A percentile compares a stretch with the other conserved stretches of the same genome.
phyloP scores from a whole-genome alignment of 164 flowering plant genomes.

The Protea cynaroides region DNA sequence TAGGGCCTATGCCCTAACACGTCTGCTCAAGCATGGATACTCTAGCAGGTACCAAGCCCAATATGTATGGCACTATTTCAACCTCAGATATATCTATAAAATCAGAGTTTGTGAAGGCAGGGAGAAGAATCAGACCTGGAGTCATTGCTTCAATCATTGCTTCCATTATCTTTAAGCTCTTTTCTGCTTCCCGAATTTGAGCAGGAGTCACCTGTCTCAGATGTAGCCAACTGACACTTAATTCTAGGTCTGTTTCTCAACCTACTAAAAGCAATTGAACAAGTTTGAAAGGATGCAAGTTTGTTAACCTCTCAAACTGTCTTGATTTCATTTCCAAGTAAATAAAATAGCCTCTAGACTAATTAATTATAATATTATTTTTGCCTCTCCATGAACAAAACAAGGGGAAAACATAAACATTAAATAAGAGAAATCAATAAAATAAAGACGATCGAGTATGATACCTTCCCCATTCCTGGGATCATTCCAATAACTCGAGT shows the following conservation, averaged over 20 bases:
- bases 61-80: neutral
- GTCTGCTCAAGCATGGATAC: too few relatives aligned
- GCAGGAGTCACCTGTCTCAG: constrained; percentile 77
- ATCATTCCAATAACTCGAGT: constrained; percentile 94
- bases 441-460: neutral
- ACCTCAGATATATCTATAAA: neutral
- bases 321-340: neutral
- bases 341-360: neutral
- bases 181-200: constrained; percentile 96
- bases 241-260: neutral
- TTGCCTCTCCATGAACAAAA: neutral
- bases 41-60: too few relatives aligned
- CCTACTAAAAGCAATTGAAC: neutral
- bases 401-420: neutral
- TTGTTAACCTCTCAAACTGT: neutral
- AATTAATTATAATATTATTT: too few relatives aligned
- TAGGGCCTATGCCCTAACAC: too few relatives aligned
- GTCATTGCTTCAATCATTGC: constrained; percentile 96
- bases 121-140: constrained; percentile 47
- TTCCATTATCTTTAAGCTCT: constrained; percentile 84
- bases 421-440: neutral
- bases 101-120: neutral
- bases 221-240: constrained; percentile 4
- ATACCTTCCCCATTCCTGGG: constrained; percentile 98
- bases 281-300: neutral